Base-by-base conservation (phyloP, 768 basidiomycete species). In the Pleurotus djamor region DNA sequence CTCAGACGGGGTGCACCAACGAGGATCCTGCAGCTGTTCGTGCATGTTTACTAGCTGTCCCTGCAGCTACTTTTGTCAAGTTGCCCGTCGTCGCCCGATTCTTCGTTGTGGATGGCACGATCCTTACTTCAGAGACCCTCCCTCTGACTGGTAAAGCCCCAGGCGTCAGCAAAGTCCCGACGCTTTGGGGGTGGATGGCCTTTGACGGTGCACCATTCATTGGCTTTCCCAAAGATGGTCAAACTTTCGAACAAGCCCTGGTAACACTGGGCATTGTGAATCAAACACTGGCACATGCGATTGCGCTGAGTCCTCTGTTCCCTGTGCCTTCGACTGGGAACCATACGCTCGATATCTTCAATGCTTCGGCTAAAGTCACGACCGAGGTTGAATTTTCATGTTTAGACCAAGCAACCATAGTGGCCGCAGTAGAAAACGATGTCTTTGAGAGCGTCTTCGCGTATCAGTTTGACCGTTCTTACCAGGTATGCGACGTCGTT, bases 181-280 rank as follows among this genome's bases (percentile, higher is more conserved):
- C 78, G 43, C 73, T 84, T 60, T 77, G 79, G 60, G 82, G 82
- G 1, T 78, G 76, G 73, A 81, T 81, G 77, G 68, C 77, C 16
- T 80, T 80, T 59, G 82, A 83, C 62, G 83, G 81, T 0, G 70
- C 77, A 0, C 75, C 79, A 43, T 80, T 83, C 63, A 71, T 78
- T 34, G 73, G 75, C 1, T 74, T 72, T 55, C 54, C 54, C 21
- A 41, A 44, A 37, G 54, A 56, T 33, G 54, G 54, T 17, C 54
- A 56, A 44, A 56, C 54, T 8, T 32, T 56, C 10, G 28, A 28
- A 1, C 16, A 56, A 28, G 54, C 54, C 13, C 41, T 56, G 14
- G 38, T 44, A 10, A 17, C 7, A 21, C 41, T 56, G 13, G 16
- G 37, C 28, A 38, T 45, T n/a, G 28, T 44, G 9, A 56, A 56